Evolutionary conservation across 2,329 filamentous ascomycete genomes (phyloP).

Genomic region (Aspergillus novofumigatus): DNA sequence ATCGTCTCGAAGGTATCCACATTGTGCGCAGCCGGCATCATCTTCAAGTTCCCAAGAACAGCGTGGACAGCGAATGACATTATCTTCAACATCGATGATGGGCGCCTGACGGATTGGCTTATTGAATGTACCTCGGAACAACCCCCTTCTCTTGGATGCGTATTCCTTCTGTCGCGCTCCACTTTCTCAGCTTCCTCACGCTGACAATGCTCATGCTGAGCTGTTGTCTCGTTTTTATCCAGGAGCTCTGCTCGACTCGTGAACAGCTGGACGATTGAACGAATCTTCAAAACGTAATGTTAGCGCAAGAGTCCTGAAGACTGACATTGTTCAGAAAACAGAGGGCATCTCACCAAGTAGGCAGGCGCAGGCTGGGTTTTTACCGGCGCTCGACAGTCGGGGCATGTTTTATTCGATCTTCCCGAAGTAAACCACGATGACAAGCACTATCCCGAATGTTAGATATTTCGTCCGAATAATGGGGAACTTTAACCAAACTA

Average conservation of each 20-base stretch:
- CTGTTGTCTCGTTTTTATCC: constrained; percentile 59
- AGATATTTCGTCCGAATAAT: constrained; percentile 12
- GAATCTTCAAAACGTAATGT: constrained; percentile 44
- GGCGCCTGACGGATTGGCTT: constrained; percentile 27
- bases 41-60: constrained; percentile 64
- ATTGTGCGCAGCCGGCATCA: constrained; percentile 50
- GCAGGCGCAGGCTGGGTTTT: constrained; percentile 59
- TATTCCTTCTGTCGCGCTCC: constrained; percentile 56
- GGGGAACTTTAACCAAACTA: constrained; percentile 22
- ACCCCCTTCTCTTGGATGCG: constrained; percentile 49
- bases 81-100: constrained; percentile 56
- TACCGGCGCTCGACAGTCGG: constrained; percentile 61
- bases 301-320: constrained; percentile 1
- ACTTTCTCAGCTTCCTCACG: constrained; percentile 58
- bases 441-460: constrained; percentile 46
- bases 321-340: background rate
- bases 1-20: constrained; percentile 50
- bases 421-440: constrained; percentile 53
- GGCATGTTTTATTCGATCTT: constrained; percentile 60
- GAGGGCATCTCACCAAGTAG: constrained; percentile 50
- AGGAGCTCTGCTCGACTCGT: constrained; percentile 57
- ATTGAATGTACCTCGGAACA: constrained; percentile 61
- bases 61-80: constrained; percentile 57
- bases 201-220: constrained; percentile 56
- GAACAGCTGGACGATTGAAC: constrained; percentile 62